phyloP scores from a whole-genome alignment of 352 stramenopile species.

The Phytopythium helicoides region DNA sequence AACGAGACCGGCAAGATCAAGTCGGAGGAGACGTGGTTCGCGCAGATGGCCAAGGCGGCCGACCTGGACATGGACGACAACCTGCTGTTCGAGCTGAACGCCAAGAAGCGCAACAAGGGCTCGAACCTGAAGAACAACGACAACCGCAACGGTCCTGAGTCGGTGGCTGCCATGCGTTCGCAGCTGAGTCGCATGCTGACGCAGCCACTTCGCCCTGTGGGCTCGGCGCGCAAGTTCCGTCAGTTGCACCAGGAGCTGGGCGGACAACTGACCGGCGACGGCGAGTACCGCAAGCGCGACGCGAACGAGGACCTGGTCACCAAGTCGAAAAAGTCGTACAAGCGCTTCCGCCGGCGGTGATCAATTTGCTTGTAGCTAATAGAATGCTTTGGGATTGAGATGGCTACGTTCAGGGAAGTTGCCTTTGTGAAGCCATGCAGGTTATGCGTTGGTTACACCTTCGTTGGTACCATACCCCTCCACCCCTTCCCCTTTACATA shows the following conservation, averaged over 20 bases:
- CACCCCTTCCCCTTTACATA: neutral
- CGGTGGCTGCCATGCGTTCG: conserved; percentile 51
- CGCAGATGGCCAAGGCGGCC: conserved; percentile 78
- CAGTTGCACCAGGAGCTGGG: conserved; percentile 79
- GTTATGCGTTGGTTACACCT: neutral
- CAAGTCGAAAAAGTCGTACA: conserved; percentile 83
- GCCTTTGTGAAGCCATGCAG: no score
- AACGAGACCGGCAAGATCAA: conserved; percentile 75
- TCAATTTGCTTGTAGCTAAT: conserved; percentile 4
- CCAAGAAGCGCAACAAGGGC: conserved; percentile 60
- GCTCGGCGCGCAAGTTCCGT: conserved; percentile 79
- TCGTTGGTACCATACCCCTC: neutral
- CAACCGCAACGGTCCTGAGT: conserved; percentile 18
- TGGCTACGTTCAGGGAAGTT: no score
- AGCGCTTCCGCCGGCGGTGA: conserved; percentile 72
- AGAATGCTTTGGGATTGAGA: neutral
- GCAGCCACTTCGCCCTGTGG: conserved; percentile 67
- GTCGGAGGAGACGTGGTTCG: conserved; percentile 82
- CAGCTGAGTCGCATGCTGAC: conserved; percentile 58
- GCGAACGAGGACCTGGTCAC: conserved; percentile 63
- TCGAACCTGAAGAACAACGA: conserved; percentile 43
- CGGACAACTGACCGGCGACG: conserved; percentile 48
- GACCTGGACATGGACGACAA: conserved; percentile 84
- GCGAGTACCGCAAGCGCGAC: conserved; percentile 77
- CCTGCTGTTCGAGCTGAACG: conserved; percentile 59